Base-by-base conservation (phyloP, 306 rosid species). In the Dryas octopetala region DNA sequence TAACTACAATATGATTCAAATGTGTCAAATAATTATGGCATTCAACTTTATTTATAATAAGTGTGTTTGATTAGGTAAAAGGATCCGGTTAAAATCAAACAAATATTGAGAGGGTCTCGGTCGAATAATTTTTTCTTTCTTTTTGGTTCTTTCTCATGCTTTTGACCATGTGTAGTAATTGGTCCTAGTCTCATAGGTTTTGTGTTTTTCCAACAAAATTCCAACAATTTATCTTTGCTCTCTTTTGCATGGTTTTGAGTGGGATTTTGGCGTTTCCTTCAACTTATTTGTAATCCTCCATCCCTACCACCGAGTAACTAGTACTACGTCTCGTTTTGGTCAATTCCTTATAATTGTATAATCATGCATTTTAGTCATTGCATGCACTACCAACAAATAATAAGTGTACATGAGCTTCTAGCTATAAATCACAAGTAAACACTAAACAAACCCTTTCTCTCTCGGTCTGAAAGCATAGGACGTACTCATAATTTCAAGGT, bases 241-340 rank as follows among this genome's bases (percentile, higher is more conserved):
- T 60, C 71, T 61, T 71, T 74, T 84, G 88, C 88, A 82, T 86
- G 87, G 85, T 88, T 86, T 84, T 86, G 85, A 85, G 89, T 61
- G 82, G 51, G 46, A 68, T 77, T 79, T 85, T 87, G 88, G 84
- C 85, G 79, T 81, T 85, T 83, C 82, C 68, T 64, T 66, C 48
- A 3, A 7, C 45, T 54, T 59, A 62, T 76, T 79, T 62, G 47
- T 79, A 70, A 11, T 46, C 55, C n/a, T 70, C 50, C 75, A 70
- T 70, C 54, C n/a, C 74, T 40, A 63, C 17, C 66, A 28, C 48
- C 50, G 15, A 53, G 65, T 64, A 81, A 80, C 2, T 58, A 77
- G 88, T 81, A 88, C 78, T 79, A 85, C 76, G 69, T 79, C 55
- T 41, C 16, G 28, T 75, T 76, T 71, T 60, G 75, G 80, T 75